phyloP scores from a whole-genome alignment of 2,329 filamentous ascomycete genomes.

The Periconia macrospinosa region DNA sequence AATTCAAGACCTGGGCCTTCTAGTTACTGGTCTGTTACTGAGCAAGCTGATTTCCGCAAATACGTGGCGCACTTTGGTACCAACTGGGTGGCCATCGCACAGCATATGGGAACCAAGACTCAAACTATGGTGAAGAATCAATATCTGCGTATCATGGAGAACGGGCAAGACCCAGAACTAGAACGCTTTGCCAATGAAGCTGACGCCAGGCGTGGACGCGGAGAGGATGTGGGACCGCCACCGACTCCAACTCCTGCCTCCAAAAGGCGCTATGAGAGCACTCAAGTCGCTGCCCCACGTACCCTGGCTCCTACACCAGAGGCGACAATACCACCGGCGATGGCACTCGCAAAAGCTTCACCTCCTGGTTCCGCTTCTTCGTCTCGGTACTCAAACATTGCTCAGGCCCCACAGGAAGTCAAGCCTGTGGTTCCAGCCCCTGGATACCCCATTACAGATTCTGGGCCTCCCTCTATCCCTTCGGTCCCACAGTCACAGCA shows the following conservation, averaged over 20 bases:
- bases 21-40: constrained; percentile 86
- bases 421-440: constrained; percentile 29
- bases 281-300: constrained; percentile 41
- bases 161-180: constrained; percentile 46
- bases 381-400: constrained; percentile 35
- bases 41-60: constrained; percentile 74
- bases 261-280: constrained; percentile 52
- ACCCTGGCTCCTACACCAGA: constrained; percentile 51
- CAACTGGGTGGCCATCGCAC: constrained; percentile 75
- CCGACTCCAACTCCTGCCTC: constrained; percentile 52
- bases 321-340: constrained; percentile 26
- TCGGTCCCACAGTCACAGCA: constrained; percentile 14
- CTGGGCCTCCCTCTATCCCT: constrained; percentile 29
- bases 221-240: constrained; percentile 51
- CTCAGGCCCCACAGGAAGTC: constrained; percentile 33
- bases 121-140: constrained; percentile 73
- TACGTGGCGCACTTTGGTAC: constrained; percentile 75
- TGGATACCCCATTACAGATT: constrained; percentile 27
- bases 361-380: constrained; percentile 33
- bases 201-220: constrained; percentile 44
- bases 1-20: constrained; percentile 63
- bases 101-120: constrained; percentile 81
- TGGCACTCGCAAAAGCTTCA: constrained; percentile 41
- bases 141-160: constrained; percentile 50
- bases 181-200: constrained; percentile 46